These are phyloP conservation scores for Fusarium austroafricanum DNA, from an alignment of 2,329 filamentous ascomycete species.

Conservation along the genomic window DNA sequence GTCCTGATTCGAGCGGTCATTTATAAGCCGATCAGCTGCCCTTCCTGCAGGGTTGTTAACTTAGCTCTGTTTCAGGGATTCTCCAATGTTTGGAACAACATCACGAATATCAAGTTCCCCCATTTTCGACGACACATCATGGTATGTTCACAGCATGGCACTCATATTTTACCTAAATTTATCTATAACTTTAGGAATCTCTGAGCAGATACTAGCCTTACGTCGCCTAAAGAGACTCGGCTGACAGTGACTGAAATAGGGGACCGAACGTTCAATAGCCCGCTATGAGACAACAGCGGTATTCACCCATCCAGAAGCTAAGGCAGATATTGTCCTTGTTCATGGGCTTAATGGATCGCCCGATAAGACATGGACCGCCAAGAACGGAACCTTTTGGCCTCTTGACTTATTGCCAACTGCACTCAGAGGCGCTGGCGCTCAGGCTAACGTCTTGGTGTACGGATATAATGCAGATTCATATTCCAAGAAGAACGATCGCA, in stretches of 20 bases:
- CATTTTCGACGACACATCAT: constrained; percentile 38
- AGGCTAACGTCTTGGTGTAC: constrained; percentile 76
- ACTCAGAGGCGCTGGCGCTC: constrained; percentile 63
- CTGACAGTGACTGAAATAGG: constrained; percentile 49
- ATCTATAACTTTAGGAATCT: too few relatives aligned
- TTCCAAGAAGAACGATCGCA: constrained; percentile 60
- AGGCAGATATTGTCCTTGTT: constrained; percentile 75
- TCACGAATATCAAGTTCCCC: constrained; percentile 12
- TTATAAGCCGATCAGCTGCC: constrained; percentile 20
- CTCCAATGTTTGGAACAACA: constrained; percentile 29
- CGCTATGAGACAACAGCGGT: constrained; percentile 70
- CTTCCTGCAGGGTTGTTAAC: background rate
- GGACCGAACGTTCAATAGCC: constrained; percentile 47
- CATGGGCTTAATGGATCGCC: constrained; percentile 78
- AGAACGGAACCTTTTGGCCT: constrained; percentile 75
- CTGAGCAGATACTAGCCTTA: too few relatives aligned
- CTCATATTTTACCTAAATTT: background rate
- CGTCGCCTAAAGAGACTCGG: background rate
- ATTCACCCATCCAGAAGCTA: constrained; percentile 68
- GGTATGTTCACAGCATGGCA: constrained; percentile 26
- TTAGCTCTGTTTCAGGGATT: constrained; percentile 1
- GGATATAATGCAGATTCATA: constrained; percentile 79
- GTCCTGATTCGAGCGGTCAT: constrained; percentile 8
- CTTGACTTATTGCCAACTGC: constrained; percentile 72
- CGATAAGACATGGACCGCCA: constrained; percentile 69